These are phyloP conservation scores for Trichoderma guizhouense DNA, from an alignment of 2,329 filamentous ascomycete species.

Conservation along the genomic window DNA sequence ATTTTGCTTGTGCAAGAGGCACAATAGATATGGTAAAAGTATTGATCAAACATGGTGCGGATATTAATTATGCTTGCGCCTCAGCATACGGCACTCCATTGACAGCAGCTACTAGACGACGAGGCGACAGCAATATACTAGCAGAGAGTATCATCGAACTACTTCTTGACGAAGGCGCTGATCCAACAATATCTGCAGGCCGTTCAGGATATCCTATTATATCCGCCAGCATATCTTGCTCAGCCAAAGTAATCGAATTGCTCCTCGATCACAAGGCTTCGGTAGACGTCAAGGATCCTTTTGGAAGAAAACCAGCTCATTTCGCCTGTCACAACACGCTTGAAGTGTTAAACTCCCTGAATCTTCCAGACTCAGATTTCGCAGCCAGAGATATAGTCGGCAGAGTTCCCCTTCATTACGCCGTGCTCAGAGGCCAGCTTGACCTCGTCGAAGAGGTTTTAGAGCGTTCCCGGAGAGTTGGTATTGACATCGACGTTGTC, in stretches of 20 bases:
- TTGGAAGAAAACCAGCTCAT: not conserved
- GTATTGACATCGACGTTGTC: not conserved
- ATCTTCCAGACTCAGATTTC: not conserved
- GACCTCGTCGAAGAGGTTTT: not conserved
- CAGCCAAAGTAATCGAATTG: not conserved
- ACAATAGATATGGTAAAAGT: not conserved
- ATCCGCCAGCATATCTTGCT: not conserved
- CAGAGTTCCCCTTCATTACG: constrained; percentile 1
- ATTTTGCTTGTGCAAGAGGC: not conserved
- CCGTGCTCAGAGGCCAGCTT: not conserved
- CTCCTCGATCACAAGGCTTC: not conserved
- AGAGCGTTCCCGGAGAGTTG: not conserved
- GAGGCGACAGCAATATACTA: not conserved
- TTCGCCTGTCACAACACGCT: not conserved
- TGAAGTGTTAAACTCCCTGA: not conserved
- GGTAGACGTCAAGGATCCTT: not conserved
- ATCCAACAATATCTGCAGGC: not conserved
- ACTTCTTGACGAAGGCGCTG: not conserved
- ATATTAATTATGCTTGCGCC: not conserved
- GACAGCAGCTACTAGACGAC: not conserved
- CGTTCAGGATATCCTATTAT: constrained; percentile 1
- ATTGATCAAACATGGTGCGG: not conserved
- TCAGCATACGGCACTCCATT: not conserved
- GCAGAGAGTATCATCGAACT: not conserved
- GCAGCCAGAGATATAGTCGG: not conserved